These are phyloP conservation scores for Zostera marina DNA, from an alignment of 116 monocot species.

Conservation along the genomic window DNA sequence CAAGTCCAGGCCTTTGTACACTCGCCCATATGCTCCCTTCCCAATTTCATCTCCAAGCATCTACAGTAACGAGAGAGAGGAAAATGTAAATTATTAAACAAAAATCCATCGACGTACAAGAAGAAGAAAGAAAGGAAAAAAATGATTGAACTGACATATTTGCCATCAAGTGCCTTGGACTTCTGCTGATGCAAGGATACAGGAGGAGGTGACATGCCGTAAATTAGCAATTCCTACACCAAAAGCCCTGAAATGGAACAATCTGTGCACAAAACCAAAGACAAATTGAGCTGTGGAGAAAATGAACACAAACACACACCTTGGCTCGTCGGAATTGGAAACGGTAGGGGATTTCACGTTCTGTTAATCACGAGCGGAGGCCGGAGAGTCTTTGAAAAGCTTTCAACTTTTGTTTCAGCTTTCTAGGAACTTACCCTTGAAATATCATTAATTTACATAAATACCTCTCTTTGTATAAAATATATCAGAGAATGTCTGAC, in stretches of 20 bases:
- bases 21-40: slow-evolving; percentile 94
- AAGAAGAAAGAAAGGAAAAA: neutral
- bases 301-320: too few species aligned
- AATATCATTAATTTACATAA: too few species aligned
- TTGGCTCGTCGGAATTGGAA: too few species aligned
- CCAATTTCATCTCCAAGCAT: slow-evolving; percentile 99
- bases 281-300: neutral
- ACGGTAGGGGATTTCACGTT: too few species aligned
- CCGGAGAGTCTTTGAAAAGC: too few species aligned
- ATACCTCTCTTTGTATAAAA: too few species aligned
- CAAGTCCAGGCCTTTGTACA: slow-evolving; percentile 86
- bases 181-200: slow-evolving; percentile 63
- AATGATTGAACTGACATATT: slow-evolving; percentile 56
- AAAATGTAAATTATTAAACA: slow-evolving; percentile 3
- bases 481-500: too few species aligned
- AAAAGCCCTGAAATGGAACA: neutral
- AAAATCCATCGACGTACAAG: neutral
- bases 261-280: neutral
- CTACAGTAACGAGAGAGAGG: slow-evolving; percentile 13
- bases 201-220: slow-evolving; percentile 56
- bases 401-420: too few species aligned
- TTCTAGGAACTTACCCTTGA: too few species aligned
- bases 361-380: too few species aligned
- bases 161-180: slow-evolving; percentile 78
- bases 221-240: neutral